phyloP scores from a whole-genome alignment of 257 asterid genomes.

The Petunia secreta region DNA sequence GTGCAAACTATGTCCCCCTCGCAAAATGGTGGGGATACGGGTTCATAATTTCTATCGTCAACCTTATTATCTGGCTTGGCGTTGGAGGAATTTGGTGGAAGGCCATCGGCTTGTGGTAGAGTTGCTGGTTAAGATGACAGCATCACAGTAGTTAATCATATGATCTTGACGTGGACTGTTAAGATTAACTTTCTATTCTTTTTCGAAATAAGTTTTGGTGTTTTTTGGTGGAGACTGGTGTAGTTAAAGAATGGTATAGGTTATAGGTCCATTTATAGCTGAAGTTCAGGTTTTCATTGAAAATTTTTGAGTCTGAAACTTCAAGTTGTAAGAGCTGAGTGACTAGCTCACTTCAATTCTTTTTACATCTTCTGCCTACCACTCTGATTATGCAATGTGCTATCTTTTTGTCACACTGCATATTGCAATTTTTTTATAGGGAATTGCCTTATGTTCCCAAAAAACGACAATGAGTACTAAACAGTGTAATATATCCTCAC shows the following conservation, averaged over 20 bases:
- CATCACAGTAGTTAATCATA: conserved; percentile 16
- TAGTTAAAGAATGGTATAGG: conserved; percentile 3
- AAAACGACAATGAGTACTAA: not conserved
- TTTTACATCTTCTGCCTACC: not conserved
- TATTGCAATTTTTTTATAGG: not conserved
- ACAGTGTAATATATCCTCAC: not conserved
- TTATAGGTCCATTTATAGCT: conserved; percentile 19
- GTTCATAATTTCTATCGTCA: conserved; percentile 69
- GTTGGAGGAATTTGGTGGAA: conserved; percentile 97
- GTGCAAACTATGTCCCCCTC: conserved; percentile 85
- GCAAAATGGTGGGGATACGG: conserved; percentile 97
- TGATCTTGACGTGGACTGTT: conserved; percentile 13
- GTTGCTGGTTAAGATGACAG: conserved; percentile 3
- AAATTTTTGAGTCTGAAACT: conserved; percentile 10
- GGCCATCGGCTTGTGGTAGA: conserved; percentile 82
- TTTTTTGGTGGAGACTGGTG: not conserved
- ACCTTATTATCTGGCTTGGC: conserved; percentile 87
- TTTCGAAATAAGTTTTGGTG: conserved; percentile 12
- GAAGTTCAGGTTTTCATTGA: not conserved
- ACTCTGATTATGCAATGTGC: not conserved
- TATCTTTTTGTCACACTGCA: not conserved
- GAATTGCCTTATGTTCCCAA: not conserved
- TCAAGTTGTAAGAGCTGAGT: conserved; percentile 19
- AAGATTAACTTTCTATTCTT: conserved; percentile 11
- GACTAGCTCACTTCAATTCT: conserved; percentile 13